phyloP scores from a whole-genome alignment of 352 stramenopile genomes.

The Peronospora destructor region DNA sequence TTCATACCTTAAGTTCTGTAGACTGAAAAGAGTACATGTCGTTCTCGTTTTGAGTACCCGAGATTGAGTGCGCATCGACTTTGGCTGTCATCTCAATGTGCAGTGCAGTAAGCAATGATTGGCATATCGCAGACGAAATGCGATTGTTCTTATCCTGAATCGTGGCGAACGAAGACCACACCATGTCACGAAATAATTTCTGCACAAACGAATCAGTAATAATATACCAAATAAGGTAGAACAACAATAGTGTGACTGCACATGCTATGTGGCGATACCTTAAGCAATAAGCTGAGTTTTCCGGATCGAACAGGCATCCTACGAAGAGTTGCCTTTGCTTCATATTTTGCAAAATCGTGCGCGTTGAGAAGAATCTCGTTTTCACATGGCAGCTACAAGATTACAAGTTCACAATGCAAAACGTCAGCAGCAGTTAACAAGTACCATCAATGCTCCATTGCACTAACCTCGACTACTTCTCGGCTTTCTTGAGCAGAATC shows the following conservation, averaged over 20 bases:
- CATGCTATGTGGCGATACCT: constrained; percentile 26
- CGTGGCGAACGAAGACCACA: constrained; percentile 56
- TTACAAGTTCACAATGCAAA: constrained; percentile 2
- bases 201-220: constrained; percentile 15
- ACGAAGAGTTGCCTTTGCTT: constrained; percentile 34
- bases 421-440: neutral
- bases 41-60: constrained; percentile 36
- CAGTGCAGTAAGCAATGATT: constrained; percentile 44
- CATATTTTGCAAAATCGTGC: constrained; percentile 45
- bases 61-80: constrained; percentile 43
- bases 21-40: constrained; percentile 64
- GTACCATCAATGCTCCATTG: neutral
- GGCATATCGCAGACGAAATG: constrained; percentile 56
- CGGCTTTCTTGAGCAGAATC: constrained; percentile 20
- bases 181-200: constrained; percentile 77
- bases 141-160: constrained; percentile 72
- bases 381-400: constrained; percentile 61
- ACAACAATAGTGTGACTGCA: neutral
- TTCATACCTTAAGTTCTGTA: constrained; percentile 55
- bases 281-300: constrained; percentile 54
- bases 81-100: constrained; percentile 56
- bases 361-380: constrained; percentile 36
- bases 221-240: constrained; percentile 2
- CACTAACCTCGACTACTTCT: constrained; percentile 35
- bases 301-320: constrained; percentile 64